These are phyloP conservation scores for Lenzites betulinus DNA, from an alignment of 768 basidiomycete species.

Conservation along the genomic window DNA sequence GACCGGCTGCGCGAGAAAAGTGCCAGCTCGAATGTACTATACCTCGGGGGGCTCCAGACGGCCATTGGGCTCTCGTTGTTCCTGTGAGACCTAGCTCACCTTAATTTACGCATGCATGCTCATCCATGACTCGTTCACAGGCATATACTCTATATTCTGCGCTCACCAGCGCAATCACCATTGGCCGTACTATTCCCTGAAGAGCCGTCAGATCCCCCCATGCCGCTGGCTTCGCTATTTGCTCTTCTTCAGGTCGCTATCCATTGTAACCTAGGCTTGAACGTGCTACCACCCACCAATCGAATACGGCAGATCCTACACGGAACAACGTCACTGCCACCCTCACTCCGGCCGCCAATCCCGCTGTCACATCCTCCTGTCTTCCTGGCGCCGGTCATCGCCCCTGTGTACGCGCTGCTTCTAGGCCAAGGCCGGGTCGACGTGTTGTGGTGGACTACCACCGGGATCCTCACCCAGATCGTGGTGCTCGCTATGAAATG, in stretches of 20 bases:
- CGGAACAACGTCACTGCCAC: not conserved
- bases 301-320: conserved; percentile 6
- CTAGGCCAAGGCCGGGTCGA: conserved; percentile 22
- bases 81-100: conserved; percentile 19
- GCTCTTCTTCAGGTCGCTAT: conserved; percentile 23
- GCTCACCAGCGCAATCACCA: conserved; percentile 21
- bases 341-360: conserved; percentile 10
- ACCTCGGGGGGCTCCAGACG: conserved; percentile 19
- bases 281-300: conserved; percentile 10
- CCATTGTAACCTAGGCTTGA: conserved; percentile 23
- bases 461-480: conserved; percentile 16
- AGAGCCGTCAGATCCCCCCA: not conserved
- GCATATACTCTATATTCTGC: conserved; percentile 24
- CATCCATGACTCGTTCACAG: conserved; percentile 4
- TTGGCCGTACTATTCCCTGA: conserved; percentile 22
- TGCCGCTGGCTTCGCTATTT: conserved; percentile 20
- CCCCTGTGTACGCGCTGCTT: conserved; percentile 23
- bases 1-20: conserved; percentile 23
- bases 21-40: conserved; percentile 18
- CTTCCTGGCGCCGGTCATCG: conserved; percentile 12
- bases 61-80: conserved; percentile 24
- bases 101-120: too few species aligned
- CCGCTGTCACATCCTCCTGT: conserved; percentile 18
- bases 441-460: conserved; percentile 26
- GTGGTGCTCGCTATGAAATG: conserved; percentile 22